A percentile compares a stretch with the other conserved stretches of the same genome.
Evolutionary conservation across 2,329 filamentous ascomycete genomes (phyloP).

Genomic region (Calycina herbarum): DNA sequence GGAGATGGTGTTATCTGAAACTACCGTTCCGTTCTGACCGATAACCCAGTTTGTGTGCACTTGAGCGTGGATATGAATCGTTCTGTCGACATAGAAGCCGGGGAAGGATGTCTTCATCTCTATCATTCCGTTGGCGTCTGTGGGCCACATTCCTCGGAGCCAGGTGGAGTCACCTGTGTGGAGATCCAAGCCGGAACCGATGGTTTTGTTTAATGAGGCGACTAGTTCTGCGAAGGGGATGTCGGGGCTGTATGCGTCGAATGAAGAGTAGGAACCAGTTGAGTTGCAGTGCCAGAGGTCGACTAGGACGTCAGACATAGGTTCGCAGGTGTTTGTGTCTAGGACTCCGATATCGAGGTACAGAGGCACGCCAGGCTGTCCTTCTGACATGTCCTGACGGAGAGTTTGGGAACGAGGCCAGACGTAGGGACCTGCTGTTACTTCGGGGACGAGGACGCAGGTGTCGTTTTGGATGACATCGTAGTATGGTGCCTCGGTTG

Average conservation of each 20-base stretch:
- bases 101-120: conserved; percentile 46
- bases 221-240: conserved; percentile 33
- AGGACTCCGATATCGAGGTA: conserved; percentile 53
- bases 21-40: conserved; percentile 47
- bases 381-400: conserved; percentile 48
- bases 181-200: conserved; percentile 6
- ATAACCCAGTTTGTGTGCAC: conserved; percentile 44
- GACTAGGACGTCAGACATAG: conserved; percentile 47
- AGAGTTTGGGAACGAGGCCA: conserved; percentile 44
- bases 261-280: conserved; percentile 36
- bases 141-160: conserved; percentile 45
- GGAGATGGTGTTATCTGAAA: conserved; percentile 47
- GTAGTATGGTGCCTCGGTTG: conserved; percentile 21
- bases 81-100: conserved; percentile 45
- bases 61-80: conserved; percentile 50
- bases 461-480: conserved; percentile 40
- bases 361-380: conserved; percentile 48
- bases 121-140: conserved; percentile 43
- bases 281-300: conserved; percentile 46
- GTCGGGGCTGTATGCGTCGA: conserved; percentile 34
- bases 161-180: conserved; percentile 41
- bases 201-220: conserved; percentile 34
- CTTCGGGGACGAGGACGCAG: conserved; percentile 53
- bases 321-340: conserved; percentile 54
- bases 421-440: conserved; percentile 54